Evolutionary conservation across 2,329 filamentous ascomycete genomes (phyloP).

Genomic region (Paecilomyces niveus): DNA sequence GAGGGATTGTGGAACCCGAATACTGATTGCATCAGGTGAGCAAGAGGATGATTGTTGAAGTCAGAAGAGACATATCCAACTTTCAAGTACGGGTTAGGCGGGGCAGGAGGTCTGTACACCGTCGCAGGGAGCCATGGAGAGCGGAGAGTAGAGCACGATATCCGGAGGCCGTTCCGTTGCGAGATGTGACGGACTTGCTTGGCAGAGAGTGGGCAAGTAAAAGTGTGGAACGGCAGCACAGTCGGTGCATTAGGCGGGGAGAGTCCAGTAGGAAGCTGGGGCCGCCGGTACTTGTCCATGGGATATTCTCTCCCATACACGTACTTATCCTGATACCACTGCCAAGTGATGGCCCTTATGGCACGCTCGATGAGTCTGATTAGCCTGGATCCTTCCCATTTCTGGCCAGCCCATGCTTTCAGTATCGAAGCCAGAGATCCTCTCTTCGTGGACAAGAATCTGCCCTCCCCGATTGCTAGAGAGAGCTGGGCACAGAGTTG

Average conservation of each 20-base stretch:
- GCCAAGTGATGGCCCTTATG: slow-evolving; percentile 68
- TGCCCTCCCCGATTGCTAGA: slow-evolving; percentile 22
- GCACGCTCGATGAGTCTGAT: slow-evolving; percentile 79
- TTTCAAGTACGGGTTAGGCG: slow-evolving; percentile 75
- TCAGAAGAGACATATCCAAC: slow-evolving; percentile 96
- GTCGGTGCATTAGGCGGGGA: slow-evolving; percentile 83
- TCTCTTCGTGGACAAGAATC: slow-evolving; percentile 16
- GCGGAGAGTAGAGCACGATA: slow-evolving; percentile 81
- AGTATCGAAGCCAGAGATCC: slow-evolving; percentile 31
- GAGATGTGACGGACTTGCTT: slow-evolving; percentile 91
- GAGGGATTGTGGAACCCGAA: slow-evolving; percentile 78
- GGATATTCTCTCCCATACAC: slow-evolving; percentile 53
- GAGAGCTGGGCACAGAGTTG: slow-evolving; percentile 44
- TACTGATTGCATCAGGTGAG: slow-evolving; percentile 97
- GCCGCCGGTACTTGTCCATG: slow-evolving; percentile 58
- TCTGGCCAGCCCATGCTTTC: slow-evolving; percentile 60
- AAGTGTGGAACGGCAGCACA: slow-evolving; percentile 94
- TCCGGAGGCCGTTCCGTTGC: slow-evolving; percentile 85
- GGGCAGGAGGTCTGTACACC: slow-evolving; percentile 77
- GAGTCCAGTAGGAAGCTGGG: slow-evolving; percentile 64
- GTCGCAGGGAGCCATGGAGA: slow-evolving; percentile 76
- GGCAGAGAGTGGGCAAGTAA: slow-evolving; percentile 86
- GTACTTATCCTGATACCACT: slow-evolving; percentile 82
- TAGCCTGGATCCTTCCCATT: slow-evolving; percentile 83
- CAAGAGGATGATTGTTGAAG: slow-evolving; percentile 96